Percentiles rank a stretch among this genome's conserved stretches.
Conservation (phyloP, 805 yeast species). For the Yarrowia sp. region DNA sequence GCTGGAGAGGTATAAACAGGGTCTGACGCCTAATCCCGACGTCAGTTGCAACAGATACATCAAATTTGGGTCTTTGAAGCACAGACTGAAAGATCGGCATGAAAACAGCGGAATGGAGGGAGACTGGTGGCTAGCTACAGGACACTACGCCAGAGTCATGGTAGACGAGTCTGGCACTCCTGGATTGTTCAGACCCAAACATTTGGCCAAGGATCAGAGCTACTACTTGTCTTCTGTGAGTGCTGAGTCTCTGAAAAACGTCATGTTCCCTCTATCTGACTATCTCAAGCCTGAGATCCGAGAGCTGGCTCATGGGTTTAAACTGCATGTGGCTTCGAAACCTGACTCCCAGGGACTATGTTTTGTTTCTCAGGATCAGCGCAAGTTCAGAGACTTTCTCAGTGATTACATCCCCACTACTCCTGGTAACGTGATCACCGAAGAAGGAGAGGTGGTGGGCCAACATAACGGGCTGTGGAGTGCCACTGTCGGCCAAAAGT, state of each 20-base stretch:
- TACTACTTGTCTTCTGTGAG: constrained; percentile 79
- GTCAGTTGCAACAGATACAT: constrained; percentile 83
- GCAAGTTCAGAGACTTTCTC: constrained; percentile 72
- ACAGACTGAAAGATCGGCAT: constrained; percentile 55
- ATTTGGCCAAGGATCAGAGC: constrained; percentile 81
- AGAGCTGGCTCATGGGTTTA: constrained; percentile 61
- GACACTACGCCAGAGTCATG: constrained; percentile 54
- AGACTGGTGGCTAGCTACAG: constrained; percentile 88
- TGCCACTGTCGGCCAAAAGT: constrained; percentile 91
- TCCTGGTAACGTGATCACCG: constrained; percentile 83
- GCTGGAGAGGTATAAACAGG: constrained; percentile 72
- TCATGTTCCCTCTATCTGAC: constrained; percentile 84
- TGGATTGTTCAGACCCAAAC: constrained; percentile 65
- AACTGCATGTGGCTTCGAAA: constrained; percentile 70
- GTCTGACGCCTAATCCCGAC: constrained; percentile 94
- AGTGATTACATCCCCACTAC: constrained; percentile 72
- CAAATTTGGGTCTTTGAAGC: constrained; percentile 81
- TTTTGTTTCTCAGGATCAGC: constrained; percentile 75
- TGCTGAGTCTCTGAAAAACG: constrained; percentile 55
- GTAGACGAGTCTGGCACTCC: constrained; percentile 46
- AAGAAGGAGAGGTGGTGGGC: constrained; percentile 79
- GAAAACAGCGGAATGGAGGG: constrained; percentile 6
- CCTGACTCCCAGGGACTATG: constrained; percentile 96
- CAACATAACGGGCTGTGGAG: constrained; percentile 88
- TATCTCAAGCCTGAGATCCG: constrained; percentile 77